Evolutionary conservation across 306 rosid genomes (phyloP).

Genomic region (Dalbergia cultrata): DNA sequence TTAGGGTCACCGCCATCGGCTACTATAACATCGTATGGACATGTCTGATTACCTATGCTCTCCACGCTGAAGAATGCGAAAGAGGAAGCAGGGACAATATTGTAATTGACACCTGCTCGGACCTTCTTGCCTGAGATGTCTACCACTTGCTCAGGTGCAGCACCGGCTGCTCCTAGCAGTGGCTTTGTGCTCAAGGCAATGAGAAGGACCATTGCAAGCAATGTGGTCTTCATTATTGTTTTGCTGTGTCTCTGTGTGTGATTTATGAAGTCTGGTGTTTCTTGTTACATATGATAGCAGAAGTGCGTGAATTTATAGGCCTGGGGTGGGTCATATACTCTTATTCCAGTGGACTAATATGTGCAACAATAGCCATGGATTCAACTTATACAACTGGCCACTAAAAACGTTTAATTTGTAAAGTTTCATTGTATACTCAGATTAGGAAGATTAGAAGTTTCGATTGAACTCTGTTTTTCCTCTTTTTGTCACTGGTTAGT

Average conservation of each 20-base stretch:
- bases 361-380: too few species aligned
- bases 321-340: background rate
- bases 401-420: too few species aligned
- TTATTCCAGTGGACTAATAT: too few species aligned
- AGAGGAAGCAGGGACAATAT: conserved; percentile 24
- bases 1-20: background rate
- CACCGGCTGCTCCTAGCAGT: background rate
- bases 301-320: background rate
- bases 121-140: conserved; percentile 28
- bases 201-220: background rate
- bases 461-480: too few species aligned
- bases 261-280: background rate
- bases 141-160: conserved; percentile 36
- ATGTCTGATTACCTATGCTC: background rate
- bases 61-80: background rate
- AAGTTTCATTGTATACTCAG: too few species aligned
- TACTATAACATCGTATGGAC: background rate
- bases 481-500: too few species aligned
- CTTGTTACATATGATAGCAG: background rate
- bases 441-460: too few species aligned
- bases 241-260: background rate
- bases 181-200: conserved; percentile 1
- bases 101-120: conserved; percentile 33
- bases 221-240: conserved; percentile 26
- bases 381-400: too few species aligned